These are phyloP conservation scores for Myxozyma lipomycoides DNA, from an alignment of 805 yeast species.

Conservation along the genomic window DNA sequence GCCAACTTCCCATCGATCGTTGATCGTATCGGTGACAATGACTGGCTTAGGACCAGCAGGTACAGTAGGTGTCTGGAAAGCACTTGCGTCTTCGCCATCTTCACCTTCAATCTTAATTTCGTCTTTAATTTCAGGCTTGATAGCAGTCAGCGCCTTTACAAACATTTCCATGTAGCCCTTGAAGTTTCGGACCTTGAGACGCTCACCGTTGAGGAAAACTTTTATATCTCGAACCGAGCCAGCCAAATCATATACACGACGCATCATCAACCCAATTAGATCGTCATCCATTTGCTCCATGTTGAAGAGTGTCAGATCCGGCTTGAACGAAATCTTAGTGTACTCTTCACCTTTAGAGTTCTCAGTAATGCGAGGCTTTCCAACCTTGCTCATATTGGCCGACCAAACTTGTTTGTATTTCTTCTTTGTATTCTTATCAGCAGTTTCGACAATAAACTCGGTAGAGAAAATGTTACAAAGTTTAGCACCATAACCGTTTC, in stretches of 20 bases:
- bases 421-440: constrained; percentile 61
- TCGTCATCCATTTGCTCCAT: constrained; percentile 85
- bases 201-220: constrained; percentile 72
- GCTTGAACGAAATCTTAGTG: constrained; percentile 82
- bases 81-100: constrained; percentile 37
- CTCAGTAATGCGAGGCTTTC: constrained; percentile 67
- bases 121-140: not conserved
- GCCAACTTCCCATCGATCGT: constrained; percentile 93
- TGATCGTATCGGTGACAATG: constrained; percentile 72
- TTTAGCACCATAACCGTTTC: constrained; percentile 98
- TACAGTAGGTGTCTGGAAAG: constrained; percentile 39
- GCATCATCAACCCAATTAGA: constrained; percentile 72
- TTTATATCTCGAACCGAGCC: constrained; percentile 85
- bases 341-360: constrained; percentile 59
- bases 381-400: constrained; percentile 73
- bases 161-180: constrained; percentile 86
- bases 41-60: constrained; percentile 42
- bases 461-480: constrained; percentile 93
- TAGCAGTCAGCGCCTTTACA: constrained; percentile 61
- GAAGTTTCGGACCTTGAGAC: constrained; percentile 67
- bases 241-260: constrained; percentile 93
- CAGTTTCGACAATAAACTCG: constrained; percentile 81
- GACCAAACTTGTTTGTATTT: constrained; percentile 81
- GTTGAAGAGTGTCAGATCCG: constrained; percentile 77
- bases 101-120: constrained; percentile 32